Evolutionary conservation across 2,329 filamentous ascomycete genomes (phyloP), one percentile per base, ranked within the genome.

Genomic region (Fusarium chaquense): DNA sequence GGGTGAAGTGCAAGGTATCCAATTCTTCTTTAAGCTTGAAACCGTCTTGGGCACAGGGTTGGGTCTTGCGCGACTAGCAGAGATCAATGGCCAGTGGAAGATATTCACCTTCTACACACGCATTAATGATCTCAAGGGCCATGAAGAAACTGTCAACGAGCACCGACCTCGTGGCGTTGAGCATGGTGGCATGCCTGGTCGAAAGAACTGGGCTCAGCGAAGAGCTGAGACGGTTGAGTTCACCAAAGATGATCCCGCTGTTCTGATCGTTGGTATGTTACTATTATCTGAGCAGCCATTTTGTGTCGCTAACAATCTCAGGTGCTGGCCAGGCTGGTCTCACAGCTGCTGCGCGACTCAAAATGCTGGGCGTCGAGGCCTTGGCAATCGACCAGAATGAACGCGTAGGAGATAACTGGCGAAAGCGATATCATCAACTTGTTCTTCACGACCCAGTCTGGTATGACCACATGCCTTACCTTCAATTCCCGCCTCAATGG

Each of bases 391-490:
- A 91, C 69, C 80, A 82, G 24, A 86, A 89, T 58, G 80, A 84
- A 1, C 80, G 83, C 4, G 80, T 91, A 0, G 89, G 89, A 16
- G 88, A 91, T 67, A 90, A 87, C 74, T 91, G 89, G 89, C 82
- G 89, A 18, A 81, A 83, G 40, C 79, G 89, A 46, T 91, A 91
- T 69, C 84, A 87, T 66, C 86, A 90, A 63, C 84, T 92, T 0
- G 89, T 91, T 1, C 85, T 90, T 0, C 90, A 93, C 70, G 90
- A 92, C 69, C 89, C 89, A 0, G 86, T 91, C 3, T 89, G 83
- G 81, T 86, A 83, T 60, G 84, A 86, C 56, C 86, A 89, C 72
- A 80, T 91, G 80, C 87, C 90, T 0, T 92, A 91, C 75, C 70
- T 93, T 6, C 79, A 81, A 0, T 93, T 92, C 74, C 90, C 90